Evolutionary conservation across 345 rosid genomes (phyloP), one percentile per base, ranked within the genome.

Genomic region (Rhizophora mangle): DNA sequence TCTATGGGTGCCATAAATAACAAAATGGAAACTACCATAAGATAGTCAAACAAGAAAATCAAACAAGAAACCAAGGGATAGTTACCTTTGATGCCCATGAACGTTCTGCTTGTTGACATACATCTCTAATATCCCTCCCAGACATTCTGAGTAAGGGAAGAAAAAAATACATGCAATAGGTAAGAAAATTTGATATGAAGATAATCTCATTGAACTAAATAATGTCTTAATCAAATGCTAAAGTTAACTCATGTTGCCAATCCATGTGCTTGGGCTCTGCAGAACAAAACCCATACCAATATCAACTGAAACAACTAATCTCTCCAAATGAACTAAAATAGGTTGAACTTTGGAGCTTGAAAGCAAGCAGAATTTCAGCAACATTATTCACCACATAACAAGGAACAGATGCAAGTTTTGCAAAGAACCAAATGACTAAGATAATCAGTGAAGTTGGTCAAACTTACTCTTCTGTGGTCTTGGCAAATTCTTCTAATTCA

Each of bases 41-140:
- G 46, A 51, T 2, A 37, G 22, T 0, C 15, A 54, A 36, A 37
- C 70, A 22, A 5, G 30, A 27, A 10, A 19, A 52, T 18, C 9
- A 10, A 18, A 15, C 6, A 52, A 19, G 9, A 10, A 13, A 19
- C 49, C 32, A 46, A 19, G n/a, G 24, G 6, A 27, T 5, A 22
- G 3, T 51, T 73, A 85, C 99, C 96, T 90, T 92, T 24, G 98
- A 92, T 59, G 98, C 99, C 98, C 99, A 89, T 29, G 83, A 74
- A 20, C 99, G 81, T 84, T 95, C 99, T 39, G 98, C 97, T 78
- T 88, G 96, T 82, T 92, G 96, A 73, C 98, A 92, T 55, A 82
- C 85, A 70, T 92, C 97, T 72, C 91, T 73, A 2, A 90, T 90
- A 77, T 90, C 98, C 77, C 99, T 85, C 64, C 96, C 96, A 29